Evolutionary conservation across 768 basidiomycete genomes (phyloP).

Genomic region (Lactarius akahatsu): DNA sequence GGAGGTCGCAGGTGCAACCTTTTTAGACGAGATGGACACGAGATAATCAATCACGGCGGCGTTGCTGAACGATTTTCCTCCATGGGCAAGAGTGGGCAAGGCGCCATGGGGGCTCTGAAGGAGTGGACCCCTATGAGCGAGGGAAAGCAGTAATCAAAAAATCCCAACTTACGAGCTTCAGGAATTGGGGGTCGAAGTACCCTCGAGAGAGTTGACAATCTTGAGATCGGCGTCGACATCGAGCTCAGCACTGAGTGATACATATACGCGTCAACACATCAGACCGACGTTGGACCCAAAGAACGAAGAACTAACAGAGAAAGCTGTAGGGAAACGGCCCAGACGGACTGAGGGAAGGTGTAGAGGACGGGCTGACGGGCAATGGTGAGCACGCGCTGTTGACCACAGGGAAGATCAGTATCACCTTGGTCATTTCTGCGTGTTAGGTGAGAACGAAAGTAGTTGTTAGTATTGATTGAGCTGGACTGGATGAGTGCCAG

Average conservation of each 20-base stretch:
- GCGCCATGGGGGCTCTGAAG: slow-evolving; percentile 28
- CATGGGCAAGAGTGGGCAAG: slow-evolving; percentile 14
- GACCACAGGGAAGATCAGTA: background rate
- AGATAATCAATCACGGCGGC: slow-evolving; percentile 44
- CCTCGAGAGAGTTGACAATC: slow-evolving; percentile 44
- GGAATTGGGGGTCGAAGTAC: slow-evolving; percentile 48
- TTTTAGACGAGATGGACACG: slow-evolving; percentile 40
- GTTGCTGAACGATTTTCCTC: slow-evolving; percentile 38
- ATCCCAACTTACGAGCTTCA: slow-evolving; percentile 38
- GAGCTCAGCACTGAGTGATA: slow-evolving; percentile 41
- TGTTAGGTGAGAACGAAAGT: background rate
- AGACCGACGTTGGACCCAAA: background rate
- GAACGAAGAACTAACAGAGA: slow-evolving; percentile 39
- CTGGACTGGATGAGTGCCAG: background rate
- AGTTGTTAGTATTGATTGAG: background rate
- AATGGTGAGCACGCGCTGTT: background rate
- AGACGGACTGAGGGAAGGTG: slow-evolving; percentile 40
- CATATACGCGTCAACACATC: background rate
- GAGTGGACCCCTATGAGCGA: slow-evolving; percentile 18
- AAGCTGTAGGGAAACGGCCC: slow-evolving; percentile 43
- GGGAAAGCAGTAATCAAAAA: background rate
- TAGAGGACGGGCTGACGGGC: slow-evolving; percentile 36
- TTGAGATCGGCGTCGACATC: slow-evolving; percentile 40
- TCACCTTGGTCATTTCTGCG: background rate
- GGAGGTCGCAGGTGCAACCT: slow-evolving; percentile 38